Conservation (phyloP, 495 filamentous ascomycete species). For the Podospora comata region DNA sequence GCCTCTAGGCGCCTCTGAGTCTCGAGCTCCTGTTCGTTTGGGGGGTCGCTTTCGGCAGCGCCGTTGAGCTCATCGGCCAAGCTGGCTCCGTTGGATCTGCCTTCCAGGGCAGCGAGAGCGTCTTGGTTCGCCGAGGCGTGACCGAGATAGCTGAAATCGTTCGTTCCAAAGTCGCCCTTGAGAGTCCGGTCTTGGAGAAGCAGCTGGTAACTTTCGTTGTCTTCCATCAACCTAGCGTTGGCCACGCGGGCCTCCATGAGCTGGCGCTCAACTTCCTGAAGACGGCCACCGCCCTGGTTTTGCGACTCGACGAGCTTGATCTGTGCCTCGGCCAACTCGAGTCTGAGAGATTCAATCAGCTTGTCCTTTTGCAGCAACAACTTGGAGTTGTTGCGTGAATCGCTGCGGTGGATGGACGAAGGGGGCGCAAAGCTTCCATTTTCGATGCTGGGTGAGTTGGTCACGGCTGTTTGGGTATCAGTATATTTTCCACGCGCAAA, state of each 20-base stretch:
- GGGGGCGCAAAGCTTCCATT: constrained; percentile 83
- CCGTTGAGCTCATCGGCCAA: constrained; percentile 87
- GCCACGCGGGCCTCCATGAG: constrained; percentile 88
- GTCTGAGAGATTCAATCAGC: constrained; percentile 83
- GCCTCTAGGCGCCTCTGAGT: constrained; percentile 65
- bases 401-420: constrained; percentile 70
- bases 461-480: constrained; percentile 39
- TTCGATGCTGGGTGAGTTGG: constrained; percentile 57
- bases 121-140: constrained; percentile 51
- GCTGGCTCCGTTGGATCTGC: constrained; percentile 49
- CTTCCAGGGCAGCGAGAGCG: constrained; percentile 55
- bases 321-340: constrained; percentile 91
- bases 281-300: constrained; percentile 78
- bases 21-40: constrained; percentile 53
- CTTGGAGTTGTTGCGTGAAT: constrained; percentile 81
- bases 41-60: constrained; percentile 50
- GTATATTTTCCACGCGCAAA: constrained; percentile 6
- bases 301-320: constrained; percentile 95
- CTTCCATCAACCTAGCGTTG: constrained; percentile 94
- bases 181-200: constrained; percentile 89
- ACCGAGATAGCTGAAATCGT: constrained; percentile 70
- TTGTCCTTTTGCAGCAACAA: constrained; percentile 92
- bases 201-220: constrained; percentile 96
- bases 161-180: constrained; percentile 86
- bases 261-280: constrained; percentile 82